Base-by-base conservation (phyloP, 805 yeast species). In the Priceomyces castillae region DNA sequence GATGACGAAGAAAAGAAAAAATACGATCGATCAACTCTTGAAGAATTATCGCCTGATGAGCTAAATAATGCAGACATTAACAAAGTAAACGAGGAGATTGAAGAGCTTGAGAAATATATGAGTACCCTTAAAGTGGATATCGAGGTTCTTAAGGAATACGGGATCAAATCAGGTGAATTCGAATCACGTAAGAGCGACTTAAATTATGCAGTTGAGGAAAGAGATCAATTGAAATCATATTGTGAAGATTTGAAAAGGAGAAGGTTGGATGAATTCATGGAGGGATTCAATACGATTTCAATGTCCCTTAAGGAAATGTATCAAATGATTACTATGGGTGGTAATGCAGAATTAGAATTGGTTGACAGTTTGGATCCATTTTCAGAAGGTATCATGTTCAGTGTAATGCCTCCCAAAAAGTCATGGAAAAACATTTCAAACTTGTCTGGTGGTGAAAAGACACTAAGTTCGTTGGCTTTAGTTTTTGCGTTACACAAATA, bases 341-440 rank as follows among this genome's bases (percentile, higher is more conserved):
- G 99, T 26, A 94, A 92, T 69, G 99, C 99, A 0, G 99, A 94
- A 62, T 73, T 94, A 28, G 99, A 94, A 62, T 74, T 92, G 36
- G 97, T 90, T 15, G 99, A 94, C 59, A 85, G 95, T 47, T 76
- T 92, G 59, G 98, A 94, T 65, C 99, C 99, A n/a, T 94, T 94
- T 57, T 82, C 96, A 1, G 99, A 94, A 66, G 99, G 99, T 25
- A 90, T 94, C 30, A 69, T 90, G 34, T 94, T 94, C 64, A 86
- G 96, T 63, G 99, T 94, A 4, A 94, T 94, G 99, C 99, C 99
- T 1, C 99, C 99, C 0, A 92, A 90, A 68, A 94, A 94, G 63
- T 84, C 95, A 30, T 94, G 99, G 99, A 86, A 86, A 59, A 94
- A 94, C 56, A 94, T 94, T 42, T 81, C 96, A 15, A 94, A 94